Conservation (phyloP, 1,284 basidiomycete species). For the Phylloporus gajari region DNA sequence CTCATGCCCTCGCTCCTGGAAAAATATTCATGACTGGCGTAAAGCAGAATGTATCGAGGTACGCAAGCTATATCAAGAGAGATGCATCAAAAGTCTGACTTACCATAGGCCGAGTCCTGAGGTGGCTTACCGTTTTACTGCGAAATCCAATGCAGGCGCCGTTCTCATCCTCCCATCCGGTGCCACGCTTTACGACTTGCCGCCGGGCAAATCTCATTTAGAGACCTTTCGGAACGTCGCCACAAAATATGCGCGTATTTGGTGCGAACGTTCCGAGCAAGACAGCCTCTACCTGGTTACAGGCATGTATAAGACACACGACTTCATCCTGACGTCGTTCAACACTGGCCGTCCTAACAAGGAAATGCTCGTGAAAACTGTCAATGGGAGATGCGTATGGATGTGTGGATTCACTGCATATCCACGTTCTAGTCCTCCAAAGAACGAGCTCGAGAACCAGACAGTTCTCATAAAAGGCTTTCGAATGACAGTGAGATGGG, state of each 20-base stretch:
- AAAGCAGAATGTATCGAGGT: background rate
- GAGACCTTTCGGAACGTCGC: background rate
- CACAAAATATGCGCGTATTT: background rate
- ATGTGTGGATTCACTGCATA: background rate
- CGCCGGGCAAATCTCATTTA: background rate
- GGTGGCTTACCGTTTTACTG: background rate
- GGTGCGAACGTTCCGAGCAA: background rate
- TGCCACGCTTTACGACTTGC: background rate
- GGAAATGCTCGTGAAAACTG: background rate
- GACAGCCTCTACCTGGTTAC: background rate
- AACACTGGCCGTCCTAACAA: background rate
- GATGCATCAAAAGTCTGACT: background rate
- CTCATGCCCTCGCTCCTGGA: background rate
- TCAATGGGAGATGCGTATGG: background rate
- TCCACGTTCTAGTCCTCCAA: background rate
- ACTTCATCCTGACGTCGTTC: background rate
- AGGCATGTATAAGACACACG: background rate
- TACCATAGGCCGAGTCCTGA: background rate
- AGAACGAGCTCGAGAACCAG: background rate
- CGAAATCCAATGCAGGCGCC: background rate
- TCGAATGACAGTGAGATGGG: background rate
- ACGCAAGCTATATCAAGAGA: background rate
- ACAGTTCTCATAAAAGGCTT: background rate
- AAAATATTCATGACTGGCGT: background rate
- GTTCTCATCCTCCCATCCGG: background rate